Conservation (phyloP, 2,329 filamentous ascomycete genomes). For the Arthrobotrys sinensis region DNA sequence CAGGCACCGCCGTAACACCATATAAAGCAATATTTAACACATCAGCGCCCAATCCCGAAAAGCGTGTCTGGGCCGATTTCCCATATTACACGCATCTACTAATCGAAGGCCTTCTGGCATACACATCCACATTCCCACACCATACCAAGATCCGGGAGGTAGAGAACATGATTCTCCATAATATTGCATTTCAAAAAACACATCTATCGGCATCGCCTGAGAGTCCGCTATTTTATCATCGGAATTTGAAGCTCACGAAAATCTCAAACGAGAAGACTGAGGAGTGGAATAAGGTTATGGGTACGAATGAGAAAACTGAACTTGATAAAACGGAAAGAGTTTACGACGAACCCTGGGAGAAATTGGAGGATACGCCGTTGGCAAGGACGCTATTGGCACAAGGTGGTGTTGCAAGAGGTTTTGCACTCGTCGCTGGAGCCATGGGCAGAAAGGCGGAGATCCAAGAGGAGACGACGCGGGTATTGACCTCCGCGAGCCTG, state of each 20-base stretch:
- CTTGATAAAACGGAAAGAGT: conserved; percentile 51
- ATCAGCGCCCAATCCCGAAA: conserved; percentile 47
- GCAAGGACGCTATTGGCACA: conserved; percentile 51
- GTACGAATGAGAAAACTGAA: conserved; percentile 31
- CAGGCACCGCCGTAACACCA: conserved; percentile 36
- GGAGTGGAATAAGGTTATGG: conserved; percentile 56
- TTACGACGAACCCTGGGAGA: conserved; percentile 51
- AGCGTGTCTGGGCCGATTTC: conserved; percentile 50
- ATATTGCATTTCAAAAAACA: conserved; percentile 35
- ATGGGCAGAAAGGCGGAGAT: conserved; percentile 42
- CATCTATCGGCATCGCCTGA: conserved; percentile 33
- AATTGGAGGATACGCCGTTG: conserved; percentile 28
- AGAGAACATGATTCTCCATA: conserved; percentile 55
- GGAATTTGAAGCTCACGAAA: conserved; percentile 42
- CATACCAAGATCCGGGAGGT: conserved; percentile 48
- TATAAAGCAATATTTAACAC: conserved; percentile 59
- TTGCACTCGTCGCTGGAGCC: conserved; percentile 34
- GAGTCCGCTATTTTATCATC: conserved; percentile 44
- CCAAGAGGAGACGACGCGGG: conserved; percentile 36
- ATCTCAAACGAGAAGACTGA: conserved; percentile 46
- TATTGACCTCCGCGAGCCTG: conserved; percentile 48
- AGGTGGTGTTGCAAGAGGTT: conserved; percentile 51
- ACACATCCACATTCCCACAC: conserved; percentile 48
- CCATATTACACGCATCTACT: conserved; percentile 56
- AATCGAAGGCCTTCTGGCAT: conserved; percentile 44